Base-by-base conservation (phyloP, 148 eudicot species). In the Limonium bicolor region DNA sequence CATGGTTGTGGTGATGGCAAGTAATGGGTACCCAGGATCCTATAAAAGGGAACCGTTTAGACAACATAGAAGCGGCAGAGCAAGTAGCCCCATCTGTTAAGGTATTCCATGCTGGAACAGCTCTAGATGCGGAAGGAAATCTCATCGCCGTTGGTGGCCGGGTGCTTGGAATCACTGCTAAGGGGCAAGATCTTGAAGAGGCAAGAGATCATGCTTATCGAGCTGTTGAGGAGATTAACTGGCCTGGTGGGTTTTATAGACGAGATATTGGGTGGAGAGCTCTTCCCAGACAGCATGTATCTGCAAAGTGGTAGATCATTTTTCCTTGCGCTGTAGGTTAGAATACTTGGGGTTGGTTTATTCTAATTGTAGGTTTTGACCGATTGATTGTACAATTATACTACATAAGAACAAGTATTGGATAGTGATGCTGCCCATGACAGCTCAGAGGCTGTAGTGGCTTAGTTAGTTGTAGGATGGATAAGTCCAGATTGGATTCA, bases 1-100 rank as follows among this genome's bases (percentile, higher is more conserved):
- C 30, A 83, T 88, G 97, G 86, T 83, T 6, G 94, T 88, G 41
- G 97, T 88, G 28, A 83, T 88, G 97, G 97, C 97, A 25, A 88
- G 97, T 54, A 68, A 83, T 0, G 97, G 97, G 31, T 88, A 88
- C 64, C 94, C 97, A 11, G 92, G 94, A 22, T 76, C 45, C 53
- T 88, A 88, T 10, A 54, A 67, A 21, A 88, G 80, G 55, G 94
- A 92, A 36, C 67, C 73, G n/a, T 56, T 74, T 29, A 83, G 83
- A 35, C 32, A 74, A 83, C 40, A 36, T 83, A 17, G 77, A 74
- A 41, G 70, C 61, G 53, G 94, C 97, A 17, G 97, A 88, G 38
- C 51, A 54, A 21, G 74, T 60, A 9, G 73, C 67, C 40, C 79
- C 94, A 14, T 56, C 57, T 7, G 92, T 80, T 26, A 88, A 88